Evolutionary conservation across 2,329 filamentous ascomycete genomes (phyloP).

Genomic region (Fusarium devonianum): DNA sequence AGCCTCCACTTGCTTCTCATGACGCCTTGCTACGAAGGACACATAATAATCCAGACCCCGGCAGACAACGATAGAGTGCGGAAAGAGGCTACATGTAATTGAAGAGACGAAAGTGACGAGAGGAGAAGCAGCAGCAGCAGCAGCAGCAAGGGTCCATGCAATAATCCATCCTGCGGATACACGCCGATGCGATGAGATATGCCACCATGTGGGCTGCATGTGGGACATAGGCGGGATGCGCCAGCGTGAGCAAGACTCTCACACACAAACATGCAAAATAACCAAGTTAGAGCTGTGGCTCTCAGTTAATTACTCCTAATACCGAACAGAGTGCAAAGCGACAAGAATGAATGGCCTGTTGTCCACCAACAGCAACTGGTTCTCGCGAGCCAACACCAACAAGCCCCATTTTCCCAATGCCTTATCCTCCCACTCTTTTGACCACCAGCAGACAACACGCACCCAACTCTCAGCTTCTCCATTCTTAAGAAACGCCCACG

Average conservation of each 20-base stretch:
- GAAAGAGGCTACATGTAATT: constrained; percentile 10
- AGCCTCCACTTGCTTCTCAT: background rate
- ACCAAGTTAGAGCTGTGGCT: background rate
- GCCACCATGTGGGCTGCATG: constrained; percentile 23
- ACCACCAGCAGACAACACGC: constrained; percentile 1
- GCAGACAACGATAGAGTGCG: background rate
- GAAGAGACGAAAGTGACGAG: background rate
- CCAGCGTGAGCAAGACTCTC: constrained; percentile 6
- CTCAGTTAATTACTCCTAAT: background rate
- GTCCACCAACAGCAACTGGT: too few species aligned
- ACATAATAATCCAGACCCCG: background rate
- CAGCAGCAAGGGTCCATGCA: constrained; percentile 15
- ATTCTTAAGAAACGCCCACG: constrained; percentile 6
- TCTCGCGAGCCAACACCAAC: too few species aligned
- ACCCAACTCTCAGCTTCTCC: background rate
- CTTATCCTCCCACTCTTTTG: too few species aligned
- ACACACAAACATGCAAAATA: constrained; percentile 1
- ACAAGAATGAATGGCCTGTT: too few species aligned
- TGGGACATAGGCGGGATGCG: constrained; percentile 20
- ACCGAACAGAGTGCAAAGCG: too few species aligned
- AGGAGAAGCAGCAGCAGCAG: constrained; percentile 2
- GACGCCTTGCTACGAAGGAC: background rate
- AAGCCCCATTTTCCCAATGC: too few species aligned
- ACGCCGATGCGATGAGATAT: constrained; percentile 27
- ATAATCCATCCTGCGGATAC: constrained; percentile 18